Percentiles rank a stretch among this genome's conserved stretches.
These are phyloP conservation scores for Brassica nigra DNA, from an alignment of 345 rosid genomes.

Conservation along the genomic window DNA sequence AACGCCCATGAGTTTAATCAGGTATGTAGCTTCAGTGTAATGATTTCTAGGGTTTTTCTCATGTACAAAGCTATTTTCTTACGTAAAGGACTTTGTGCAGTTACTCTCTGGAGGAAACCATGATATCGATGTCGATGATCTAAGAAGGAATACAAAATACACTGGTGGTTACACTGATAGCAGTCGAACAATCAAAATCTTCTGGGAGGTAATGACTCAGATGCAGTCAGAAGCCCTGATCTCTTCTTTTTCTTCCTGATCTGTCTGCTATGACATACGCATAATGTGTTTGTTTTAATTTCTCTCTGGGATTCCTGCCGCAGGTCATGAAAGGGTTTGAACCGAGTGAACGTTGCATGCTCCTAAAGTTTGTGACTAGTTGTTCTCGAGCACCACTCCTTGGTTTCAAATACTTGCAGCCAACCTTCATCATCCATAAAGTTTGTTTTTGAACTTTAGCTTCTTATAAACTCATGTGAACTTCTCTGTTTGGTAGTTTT, in stretches of 20 bases:
- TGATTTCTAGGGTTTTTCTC: not conserved
- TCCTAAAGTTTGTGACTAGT: conserved; percentile 97
- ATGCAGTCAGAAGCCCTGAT: conserved; percentile 3
- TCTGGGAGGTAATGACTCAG: conserved; percentile 82
- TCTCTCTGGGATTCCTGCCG: conserved; percentile 28
- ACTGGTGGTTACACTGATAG: conserved; percentile 91
- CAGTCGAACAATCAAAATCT: conserved; percentile 80
- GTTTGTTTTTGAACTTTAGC: conserved; percentile 41
- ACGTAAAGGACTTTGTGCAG: conserved; percentile 48
- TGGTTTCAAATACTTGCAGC: conserved; percentile 93
- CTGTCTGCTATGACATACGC: not conserved
- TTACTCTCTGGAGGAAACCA: conserved; percentile 94
- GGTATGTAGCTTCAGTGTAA: conserved; percentile 46
- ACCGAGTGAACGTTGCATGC: conserved; percentile 85
- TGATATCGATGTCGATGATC: conserved; percentile 89
- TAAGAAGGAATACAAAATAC: conserved; percentile 75
- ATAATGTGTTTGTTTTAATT: not conserved
- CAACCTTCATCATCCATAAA: conserved; percentile 92
- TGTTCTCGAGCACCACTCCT: conserved; percentile 95
- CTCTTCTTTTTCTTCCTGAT: conserved; percentile 11
- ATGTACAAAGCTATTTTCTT: conserved; percentile 11
- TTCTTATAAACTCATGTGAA: not conserved
- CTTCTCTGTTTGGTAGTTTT: not conserved
- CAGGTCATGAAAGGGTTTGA: conserved; percentile 87
- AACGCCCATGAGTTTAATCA: conserved; percentile 96